A percentile compares a stretch with the other conserved stretches of the same genome.
Conservation (phyloP, 106 monocot genomes). For the Alisma plantagoaquatica region DNA sequence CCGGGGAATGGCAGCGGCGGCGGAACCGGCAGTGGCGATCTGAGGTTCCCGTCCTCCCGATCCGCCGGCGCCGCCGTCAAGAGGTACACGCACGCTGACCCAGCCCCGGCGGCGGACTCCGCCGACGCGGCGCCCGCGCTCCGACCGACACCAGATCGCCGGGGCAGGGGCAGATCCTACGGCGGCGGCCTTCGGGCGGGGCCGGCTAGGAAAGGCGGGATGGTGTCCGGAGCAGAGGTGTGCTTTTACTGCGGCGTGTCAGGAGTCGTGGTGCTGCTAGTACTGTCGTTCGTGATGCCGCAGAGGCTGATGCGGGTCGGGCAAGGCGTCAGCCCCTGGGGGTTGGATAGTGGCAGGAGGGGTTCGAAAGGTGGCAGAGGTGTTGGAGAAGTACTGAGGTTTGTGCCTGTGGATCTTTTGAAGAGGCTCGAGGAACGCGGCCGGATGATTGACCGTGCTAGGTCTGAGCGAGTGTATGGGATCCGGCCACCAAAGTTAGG, state of each 20-base stretch:
- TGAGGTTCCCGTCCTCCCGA: not conserved
- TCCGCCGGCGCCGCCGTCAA: not conserved
- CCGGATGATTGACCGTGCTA: slow-evolving; percentile 17
- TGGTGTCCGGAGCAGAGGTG: not conserved
- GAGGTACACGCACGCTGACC: not conserved
- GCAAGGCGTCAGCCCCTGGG: not conserved
- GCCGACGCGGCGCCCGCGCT: not conserved
- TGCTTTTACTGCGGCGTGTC: not conserved
- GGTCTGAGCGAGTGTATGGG: slow-evolving; percentile 15
- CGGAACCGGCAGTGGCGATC: too few species aligned
- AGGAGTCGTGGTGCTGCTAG: not conserved
- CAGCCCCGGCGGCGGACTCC: not conserved
- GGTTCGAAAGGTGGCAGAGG: not conserved
- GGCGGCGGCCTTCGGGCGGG: not conserved
- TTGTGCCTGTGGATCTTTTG: slow-evolving; percentile 28
- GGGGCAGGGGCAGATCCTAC: not conserved
- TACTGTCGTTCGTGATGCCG: not conserved
- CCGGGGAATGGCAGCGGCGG: not conserved
- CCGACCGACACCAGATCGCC: not conserved
- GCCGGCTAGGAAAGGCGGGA: not conserved
- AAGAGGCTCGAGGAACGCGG: slow-evolving; percentile 27
- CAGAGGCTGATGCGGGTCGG: not conserved
- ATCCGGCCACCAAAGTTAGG: slow-evolving; percentile 36
- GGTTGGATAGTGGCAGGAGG: not conserved
- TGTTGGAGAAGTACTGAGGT: slow-evolving; percentile 13